These are phyloP conservation scores for Boletus patriciae DNA, from an alignment of 768 basidiomycete species.

Conservation along the genomic window DNA sequence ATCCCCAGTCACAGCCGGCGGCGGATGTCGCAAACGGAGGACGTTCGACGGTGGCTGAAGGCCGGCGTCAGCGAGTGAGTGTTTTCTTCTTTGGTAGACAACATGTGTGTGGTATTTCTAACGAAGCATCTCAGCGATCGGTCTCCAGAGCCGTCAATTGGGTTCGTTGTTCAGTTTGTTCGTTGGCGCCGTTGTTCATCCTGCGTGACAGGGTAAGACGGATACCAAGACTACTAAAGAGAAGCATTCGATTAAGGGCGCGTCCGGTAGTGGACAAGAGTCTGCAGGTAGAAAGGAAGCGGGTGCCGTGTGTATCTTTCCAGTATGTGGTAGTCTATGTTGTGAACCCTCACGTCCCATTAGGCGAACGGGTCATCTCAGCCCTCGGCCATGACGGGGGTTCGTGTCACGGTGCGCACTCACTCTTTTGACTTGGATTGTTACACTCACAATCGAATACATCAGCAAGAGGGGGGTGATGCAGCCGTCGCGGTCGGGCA, in stretches of 20 bases:
- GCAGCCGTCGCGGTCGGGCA: neutral
- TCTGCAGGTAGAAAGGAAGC: neutral
- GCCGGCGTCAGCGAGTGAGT: neutral
- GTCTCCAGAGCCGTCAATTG: neutral
- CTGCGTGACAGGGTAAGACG: neutral
- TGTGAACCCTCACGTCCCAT: neutral
- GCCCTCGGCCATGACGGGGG: neutral
- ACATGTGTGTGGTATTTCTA: neutral
- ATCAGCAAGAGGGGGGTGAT: neutral
- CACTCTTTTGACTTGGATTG: neutral
- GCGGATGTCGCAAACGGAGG: too few species aligned
- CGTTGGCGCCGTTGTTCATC: neutral
- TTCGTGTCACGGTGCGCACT: neutral
- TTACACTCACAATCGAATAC: neutral
- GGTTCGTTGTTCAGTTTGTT: neutral
- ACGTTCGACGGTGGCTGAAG: neutral
- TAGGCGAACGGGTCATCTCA: neutral
- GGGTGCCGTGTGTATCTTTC: neutral
- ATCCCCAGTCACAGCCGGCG: too few species aligned
- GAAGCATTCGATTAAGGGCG: neutral
- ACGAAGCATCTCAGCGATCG: neutral
- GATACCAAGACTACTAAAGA: neutral
- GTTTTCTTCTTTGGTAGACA: neutral
- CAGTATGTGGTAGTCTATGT: too few species aligned
- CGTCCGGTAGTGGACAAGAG: neutral